Base-by-base conservation (phyloP, 495 filamentous ascomycete species). In the Tuber calosporum region DNA sequence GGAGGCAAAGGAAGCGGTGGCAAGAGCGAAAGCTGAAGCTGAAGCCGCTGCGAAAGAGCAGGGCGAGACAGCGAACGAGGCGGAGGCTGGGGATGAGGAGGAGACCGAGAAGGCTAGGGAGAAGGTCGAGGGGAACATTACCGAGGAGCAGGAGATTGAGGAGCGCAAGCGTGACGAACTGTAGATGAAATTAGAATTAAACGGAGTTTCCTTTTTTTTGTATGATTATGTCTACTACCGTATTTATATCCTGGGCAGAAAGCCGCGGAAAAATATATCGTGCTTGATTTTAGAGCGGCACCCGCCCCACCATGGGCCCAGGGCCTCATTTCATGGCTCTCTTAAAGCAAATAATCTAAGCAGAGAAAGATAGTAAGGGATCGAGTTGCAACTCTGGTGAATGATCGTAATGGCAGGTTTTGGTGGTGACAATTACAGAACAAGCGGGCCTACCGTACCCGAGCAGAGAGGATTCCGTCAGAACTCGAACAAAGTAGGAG, bases 51-150 rank as follows among this genome's bases (percentile, higher is more conserved):
- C 74, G 19, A 68, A 66, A 42, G 71, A 37, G 4, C 37, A 17
- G 38, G 26, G n/a, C 9, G 40, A 73, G 8, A 53, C 73, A 8
- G 69, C 43, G 42, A 70, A 70, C 34, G 71, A 84, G 78, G 79
- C 81, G 26, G 84, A 67, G 48, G 79, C 74, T 5, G 70, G 69
- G 53, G 70, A 74, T 42, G 70, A 75, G 70, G 77, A 80, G 13
- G 81, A 84, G 81, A 79, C 76, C 66, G 84, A 86, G 81, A 84
- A 86, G 17, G 83, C 86, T 39, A 83, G 85, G 83, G 81, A 87
- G 83, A 79, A 87, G 69, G 43, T 39, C 39, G 75, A 77, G 72
- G 75, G 75, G 73, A 85, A 40, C 11, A 40, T 77, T 83, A 85
- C 77, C 74, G 81, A 83, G 79, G 72, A 83, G 71, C 81, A 83